These are phyloP conservation scores for Corchorus olitorius DNA, from an alignment of 345 rosid genomes.

Conservation along the genomic window DNA sequence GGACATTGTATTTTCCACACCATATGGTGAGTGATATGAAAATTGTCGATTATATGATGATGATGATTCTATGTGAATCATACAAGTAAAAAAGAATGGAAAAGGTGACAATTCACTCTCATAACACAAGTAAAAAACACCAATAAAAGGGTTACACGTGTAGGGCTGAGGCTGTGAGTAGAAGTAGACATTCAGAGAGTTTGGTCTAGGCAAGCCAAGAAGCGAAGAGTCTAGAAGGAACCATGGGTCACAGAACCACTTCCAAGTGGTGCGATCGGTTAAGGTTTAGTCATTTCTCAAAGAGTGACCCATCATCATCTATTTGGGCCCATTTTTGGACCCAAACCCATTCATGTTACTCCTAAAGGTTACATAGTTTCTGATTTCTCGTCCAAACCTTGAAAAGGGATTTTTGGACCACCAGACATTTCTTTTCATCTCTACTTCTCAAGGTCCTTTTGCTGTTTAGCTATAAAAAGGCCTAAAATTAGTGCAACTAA, in stretches of 20 bases:
- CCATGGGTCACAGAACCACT: neutral
- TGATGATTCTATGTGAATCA: no score
- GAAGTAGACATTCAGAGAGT: neutral
- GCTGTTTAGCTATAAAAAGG: neutral
- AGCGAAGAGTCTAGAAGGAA: neutral
- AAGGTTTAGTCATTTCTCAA: constrained; percentile 3
- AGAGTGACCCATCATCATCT: neutral
- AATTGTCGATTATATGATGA: no score
- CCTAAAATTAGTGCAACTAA: neutral
- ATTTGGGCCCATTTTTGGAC: constrained; percentile 5
- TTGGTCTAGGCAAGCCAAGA: no score
- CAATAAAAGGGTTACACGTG: neutral
- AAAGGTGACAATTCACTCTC: no score
- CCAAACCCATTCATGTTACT: neutral
- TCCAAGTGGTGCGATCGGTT: neutral
- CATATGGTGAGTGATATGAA: no score
- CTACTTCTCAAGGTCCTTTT: no score
- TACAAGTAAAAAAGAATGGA: no score
- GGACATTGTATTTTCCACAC: no score
- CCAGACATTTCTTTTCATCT: neutral
- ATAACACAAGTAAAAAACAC: neutral
- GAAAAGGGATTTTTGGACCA: constrained; percentile 2
- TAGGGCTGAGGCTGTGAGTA: neutral
- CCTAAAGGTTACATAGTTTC: neutral
- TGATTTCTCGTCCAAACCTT: neutral